phyloP scores from a whole-genome alignment of 2,329 filamentous ascomycete genomes.

The Graphilbum fragrans region DNA sequence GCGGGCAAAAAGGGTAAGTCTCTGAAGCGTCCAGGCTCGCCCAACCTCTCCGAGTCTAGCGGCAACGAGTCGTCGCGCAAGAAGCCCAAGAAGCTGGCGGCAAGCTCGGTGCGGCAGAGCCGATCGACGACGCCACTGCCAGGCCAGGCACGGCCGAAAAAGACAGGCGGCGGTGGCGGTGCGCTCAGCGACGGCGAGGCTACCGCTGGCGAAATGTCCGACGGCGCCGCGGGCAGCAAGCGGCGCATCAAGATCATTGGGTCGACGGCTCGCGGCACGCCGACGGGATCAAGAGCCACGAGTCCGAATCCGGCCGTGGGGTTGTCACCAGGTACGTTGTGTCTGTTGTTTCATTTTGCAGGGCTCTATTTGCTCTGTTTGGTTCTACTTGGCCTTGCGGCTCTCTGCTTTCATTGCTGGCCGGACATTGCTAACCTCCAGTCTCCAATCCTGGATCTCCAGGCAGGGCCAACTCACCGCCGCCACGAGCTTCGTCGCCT shows the following conservation, averaged over 20 bases:
- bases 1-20: slow-evolving; percentile 43
- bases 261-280: slow-evolving; percentile 34
- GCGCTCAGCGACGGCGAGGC: slow-evolving; percentile 63
- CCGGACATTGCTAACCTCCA: slow-evolving; percentile 3
- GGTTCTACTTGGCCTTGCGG: neutral
- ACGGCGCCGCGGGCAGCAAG: slow-evolving; percentile 29
- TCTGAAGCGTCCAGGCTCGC: slow-evolving; percentile 76
- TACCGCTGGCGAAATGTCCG: slow-evolving; percentile 56
- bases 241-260: slow-evolving; percentile 44
- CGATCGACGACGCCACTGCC: slow-evolving; percentile 44
- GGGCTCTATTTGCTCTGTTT: neutral
- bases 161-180: slow-evolving; percentile 33
- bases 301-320: slow-evolving; percentile 40
- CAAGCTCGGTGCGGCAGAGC: slow-evolving; percentile 34
- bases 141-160: slow-evolving; percentile 27
- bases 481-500: slow-evolving; percentile 21
- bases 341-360: neutral
- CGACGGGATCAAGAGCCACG: slow-evolving; percentile 46
- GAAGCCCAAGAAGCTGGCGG: slow-evolving; percentile 53
- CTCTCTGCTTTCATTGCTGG: neutral
- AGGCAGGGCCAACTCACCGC: slow-evolving; percentile 6
- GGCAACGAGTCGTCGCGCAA: slow-evolving; percentile 81
- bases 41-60: slow-evolving; percentile 79
- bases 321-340: slow-evolving; percentile 12
- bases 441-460: slow-evolving; percentile 13